Conservation (phyloP, 805 yeast species). For the Saturnispora saitoi region DNA sequence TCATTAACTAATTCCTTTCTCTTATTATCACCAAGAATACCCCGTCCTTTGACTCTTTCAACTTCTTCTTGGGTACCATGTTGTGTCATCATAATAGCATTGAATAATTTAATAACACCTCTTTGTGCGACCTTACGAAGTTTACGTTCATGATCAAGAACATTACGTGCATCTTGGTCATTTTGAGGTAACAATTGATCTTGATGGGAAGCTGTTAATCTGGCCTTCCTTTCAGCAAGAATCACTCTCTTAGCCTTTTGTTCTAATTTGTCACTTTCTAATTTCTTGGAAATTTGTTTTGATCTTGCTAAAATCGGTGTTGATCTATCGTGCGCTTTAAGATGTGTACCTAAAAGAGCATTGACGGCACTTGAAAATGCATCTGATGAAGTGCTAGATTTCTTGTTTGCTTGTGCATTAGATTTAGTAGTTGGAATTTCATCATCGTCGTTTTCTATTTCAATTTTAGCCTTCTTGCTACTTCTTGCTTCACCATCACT, state of each 20-base stretch:
- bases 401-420: conserved; percentile 40
- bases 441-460: conserved; percentile 18
- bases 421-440: conserved; percentile 12
- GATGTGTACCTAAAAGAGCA: conserved; percentile 74
- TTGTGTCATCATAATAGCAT: conserved; percentile 46
- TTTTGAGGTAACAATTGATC: conserved; percentile 57
- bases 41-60: conserved; percentile 28
- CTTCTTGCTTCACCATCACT: conserved; percentile 4
- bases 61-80: conserved; percentile 59
- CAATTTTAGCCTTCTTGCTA: conserved; percentile 14
- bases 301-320: conserved; percentile 88
- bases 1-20: conserved; percentile 61
- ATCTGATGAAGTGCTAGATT: conserved; percentile 62
- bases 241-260: conserved; percentile 69
- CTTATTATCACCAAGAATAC: conserved; percentile 34
- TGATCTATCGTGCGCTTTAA: conserved; percentile 80
- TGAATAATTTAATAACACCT: conserved; percentile 28
- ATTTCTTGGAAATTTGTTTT: conserved; percentile 58
- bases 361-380: conserved; percentile 75
- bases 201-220: conserved; percentile 58
- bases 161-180: conserved; percentile 47
- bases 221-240: conserved; percentile 59
- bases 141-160: conserved; percentile 42
- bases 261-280: conserved; percentile 76
- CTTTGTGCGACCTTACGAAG: conserved; percentile 56